These are phyloP conservation scores for Magnolia sinica DNA, from an alignment of 164 flowering plant species.

Conservation along the genomic window DNA sequence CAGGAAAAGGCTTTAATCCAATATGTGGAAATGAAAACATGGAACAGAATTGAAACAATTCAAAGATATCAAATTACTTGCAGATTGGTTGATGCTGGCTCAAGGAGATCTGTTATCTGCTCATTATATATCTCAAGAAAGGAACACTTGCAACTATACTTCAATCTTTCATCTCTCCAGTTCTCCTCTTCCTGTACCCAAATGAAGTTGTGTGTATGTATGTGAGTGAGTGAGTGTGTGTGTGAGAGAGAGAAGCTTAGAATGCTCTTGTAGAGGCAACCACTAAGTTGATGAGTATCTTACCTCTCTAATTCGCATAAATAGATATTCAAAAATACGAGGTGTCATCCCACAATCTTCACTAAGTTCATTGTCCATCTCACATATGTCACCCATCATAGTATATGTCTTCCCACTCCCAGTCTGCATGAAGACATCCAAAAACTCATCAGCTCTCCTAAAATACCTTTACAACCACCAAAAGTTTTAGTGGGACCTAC, in stretches of 20 bases:
- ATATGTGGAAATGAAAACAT: conserved; percentile 2
- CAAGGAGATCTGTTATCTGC: conserved; percentile 87
- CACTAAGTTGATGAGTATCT: conserved; percentile 2
- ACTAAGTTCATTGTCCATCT: conserved; percentile 43
- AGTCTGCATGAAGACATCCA: conserved; percentile 52
- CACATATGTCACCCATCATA: conserved; percentile 86
- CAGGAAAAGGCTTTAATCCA: neutral
- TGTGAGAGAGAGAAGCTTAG: neutral
- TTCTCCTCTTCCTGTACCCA: conserved; percentile 68
- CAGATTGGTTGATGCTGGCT: conserved; percentile 78
- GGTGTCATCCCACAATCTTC: conserved; percentile 81
- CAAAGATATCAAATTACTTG: conserved; percentile 42
- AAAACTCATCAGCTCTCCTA: conserved; percentile 3
- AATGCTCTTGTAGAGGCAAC: neutral
- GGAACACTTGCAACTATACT: conserved; percentile 84
- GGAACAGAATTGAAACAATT: neutral
- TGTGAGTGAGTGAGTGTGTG: neutral
- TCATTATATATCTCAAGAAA: conserved; percentile 94
- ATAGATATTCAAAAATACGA: conserved; percentile 77
- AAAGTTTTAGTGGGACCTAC: conserved; percentile 28
- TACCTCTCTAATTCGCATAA: conserved; percentile 59
- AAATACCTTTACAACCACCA: neutral
- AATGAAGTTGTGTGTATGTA: neutral
- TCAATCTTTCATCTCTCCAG: conserved; percentile 60
- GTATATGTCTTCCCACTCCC: conserved; percentile 97